phyloP scores from a whole-genome alignment of 345 rosid species.

The Moricandia arvensis region DNA sequence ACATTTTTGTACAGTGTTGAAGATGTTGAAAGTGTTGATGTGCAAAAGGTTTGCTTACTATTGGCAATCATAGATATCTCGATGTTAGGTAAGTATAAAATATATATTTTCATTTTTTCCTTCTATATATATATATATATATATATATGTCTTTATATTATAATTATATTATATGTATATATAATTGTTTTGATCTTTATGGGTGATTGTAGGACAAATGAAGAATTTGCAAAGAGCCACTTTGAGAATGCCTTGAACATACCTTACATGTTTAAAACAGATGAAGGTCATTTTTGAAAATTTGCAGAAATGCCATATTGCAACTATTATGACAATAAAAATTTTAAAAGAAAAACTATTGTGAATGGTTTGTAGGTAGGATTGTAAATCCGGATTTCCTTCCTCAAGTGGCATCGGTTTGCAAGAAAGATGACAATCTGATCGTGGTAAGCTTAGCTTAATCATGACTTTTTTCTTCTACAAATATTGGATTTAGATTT shows the following conservation, averaged over 20 bases:
- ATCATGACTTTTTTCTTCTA: background rate
- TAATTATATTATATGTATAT: background rate
- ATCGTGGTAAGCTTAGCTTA: conserved; percentile 43
- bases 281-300: conserved; percentile 38
- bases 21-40: conserved; percentile 42
- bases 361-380: conserved; percentile 6
- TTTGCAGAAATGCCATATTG: background rate
- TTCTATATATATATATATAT: too few species aligned
- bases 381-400: conserved; percentile 44
- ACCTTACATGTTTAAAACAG: conserved; percentile 53
- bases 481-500: background rate
- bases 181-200: background rate
- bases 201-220: conserved; percentile 39
- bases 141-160: background rate
- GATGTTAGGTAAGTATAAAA: conserved; percentile 55
- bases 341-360: background rate
- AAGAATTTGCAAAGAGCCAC: conserved; percentile 53
- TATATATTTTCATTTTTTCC: too few species aligned
- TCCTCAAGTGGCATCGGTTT: conserved; percentile 32
- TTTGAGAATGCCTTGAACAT: conserved; percentile 48
- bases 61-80: conserved; percentile 36
- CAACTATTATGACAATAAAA: background rate
- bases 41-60: conserved; percentile 50
- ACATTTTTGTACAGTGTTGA: background rate
- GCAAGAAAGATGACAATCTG: conserved; percentile 46